phyloP scores from a whole-genome alignment of 106 monocot species.

The Alisma plantagoaquatica region DNA sequence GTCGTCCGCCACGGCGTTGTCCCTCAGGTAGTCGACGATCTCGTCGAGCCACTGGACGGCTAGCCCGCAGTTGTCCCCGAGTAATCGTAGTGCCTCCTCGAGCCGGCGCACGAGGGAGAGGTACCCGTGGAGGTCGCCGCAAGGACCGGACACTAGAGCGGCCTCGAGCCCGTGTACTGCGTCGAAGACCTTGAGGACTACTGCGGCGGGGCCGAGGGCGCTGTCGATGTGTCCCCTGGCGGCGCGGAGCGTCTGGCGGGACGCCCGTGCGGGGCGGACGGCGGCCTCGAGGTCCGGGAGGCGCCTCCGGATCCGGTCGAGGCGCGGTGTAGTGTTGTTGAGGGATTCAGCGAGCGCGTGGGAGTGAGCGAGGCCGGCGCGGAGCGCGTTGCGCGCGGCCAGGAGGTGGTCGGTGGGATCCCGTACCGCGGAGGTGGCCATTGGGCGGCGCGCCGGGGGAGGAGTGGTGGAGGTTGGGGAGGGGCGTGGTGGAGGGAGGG shows the following conservation, averaged over 20 bases:
- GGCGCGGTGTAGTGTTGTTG: not conserved
- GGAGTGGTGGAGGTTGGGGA: slow-evolving; percentile 33
- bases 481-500: slow-evolving; percentile 15
- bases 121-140: slow-evolving; percentile 5
- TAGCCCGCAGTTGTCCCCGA: slow-evolving; percentile 13
- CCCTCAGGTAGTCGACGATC: slow-evolving; percentile 12
- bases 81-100: slow-evolving; percentile 20
- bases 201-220: slow-evolving; percentile 20
- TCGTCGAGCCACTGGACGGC: slow-evolving; percentile 17
- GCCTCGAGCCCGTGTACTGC: slow-evolving; percentile 22
- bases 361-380: slow-evolving; percentile 31
- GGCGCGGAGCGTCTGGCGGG: slow-evolving; percentile 2
- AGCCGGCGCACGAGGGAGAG: slow-evolving; percentile 12
- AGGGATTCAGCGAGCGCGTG: slow-evolving; percentile 20
- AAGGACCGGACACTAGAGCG: slow-evolving; percentile 16
- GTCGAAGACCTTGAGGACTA: slow-evolving; percentile 23
- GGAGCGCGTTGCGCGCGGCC: slow-evolving; percentile 49
- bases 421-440: too few relatives aligned
- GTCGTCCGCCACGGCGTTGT: slow-evolving; percentile 8
- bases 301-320: slow-evolving; percentile 8
- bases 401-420: slow-evolving; percentile 33
- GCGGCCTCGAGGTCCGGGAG: slow-evolving; percentile 16
- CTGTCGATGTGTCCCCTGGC: slow-evolving; percentile 15
- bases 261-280: slow-evolving; percentile 12
- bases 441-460: slow-evolving; percentile 6